A percentile compares a stretch with the other conserved stretches of the same genome.
Evolutionary conservation across 441 rosid species (phyloP).

Genomic region (Brassica balearica): DNA sequence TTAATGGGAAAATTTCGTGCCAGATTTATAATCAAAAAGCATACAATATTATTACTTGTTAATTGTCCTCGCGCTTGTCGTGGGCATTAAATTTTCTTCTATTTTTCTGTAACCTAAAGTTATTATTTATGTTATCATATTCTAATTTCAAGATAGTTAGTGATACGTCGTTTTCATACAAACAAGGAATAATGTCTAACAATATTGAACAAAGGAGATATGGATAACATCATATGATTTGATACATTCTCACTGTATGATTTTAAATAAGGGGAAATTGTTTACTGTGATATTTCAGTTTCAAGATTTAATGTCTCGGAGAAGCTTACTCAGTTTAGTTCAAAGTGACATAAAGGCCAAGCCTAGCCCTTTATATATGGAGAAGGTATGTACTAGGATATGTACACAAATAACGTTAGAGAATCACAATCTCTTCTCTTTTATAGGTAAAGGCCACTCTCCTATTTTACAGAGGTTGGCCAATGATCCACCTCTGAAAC

Average conservation of each 20-base stretch:
- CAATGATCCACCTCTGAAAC: conserved; percentile 26
- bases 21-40: not conserved
- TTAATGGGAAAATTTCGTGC: not conserved
- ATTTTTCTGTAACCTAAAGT: not conserved
- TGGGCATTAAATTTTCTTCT: not conserved
- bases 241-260: not conserved
- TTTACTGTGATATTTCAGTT: not conserved
- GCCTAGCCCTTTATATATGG: too few species aligned
- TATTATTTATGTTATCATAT: not conserved
- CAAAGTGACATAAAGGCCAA: too few species aligned
- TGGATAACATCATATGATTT: not conserved
- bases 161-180: not conserved
- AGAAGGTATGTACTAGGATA: not conserved
- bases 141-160: not conserved
- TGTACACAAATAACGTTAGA: not conserved
- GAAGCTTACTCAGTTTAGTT: not conserved
- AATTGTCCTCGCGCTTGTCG: not conserved
- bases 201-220: not conserved
- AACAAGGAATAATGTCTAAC: not conserved
- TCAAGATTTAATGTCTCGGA: not conserved
- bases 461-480: conserved; percentile 11
- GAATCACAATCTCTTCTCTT: not conserved
- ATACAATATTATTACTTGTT: not conserved
- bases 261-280: not conserved
- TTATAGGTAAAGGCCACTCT: not conserved